These are phyloP conservation scores for Monsonia emarginata DNA, from an alignment of 441 rosid genomes.

Conservation along the genomic window DNA sequence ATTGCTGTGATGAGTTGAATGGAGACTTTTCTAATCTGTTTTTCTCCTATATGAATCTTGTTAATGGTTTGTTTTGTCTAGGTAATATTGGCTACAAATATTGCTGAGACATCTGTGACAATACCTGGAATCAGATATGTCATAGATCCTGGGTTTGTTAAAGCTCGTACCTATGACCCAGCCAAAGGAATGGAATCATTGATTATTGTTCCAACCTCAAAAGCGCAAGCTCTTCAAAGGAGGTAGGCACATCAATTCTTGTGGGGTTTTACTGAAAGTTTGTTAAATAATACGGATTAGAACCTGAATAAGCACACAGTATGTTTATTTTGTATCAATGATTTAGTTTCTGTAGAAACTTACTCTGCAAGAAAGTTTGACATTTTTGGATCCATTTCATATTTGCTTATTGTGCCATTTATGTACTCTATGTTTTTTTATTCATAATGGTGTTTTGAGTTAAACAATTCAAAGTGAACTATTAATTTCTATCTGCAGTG, in stretches of 20 bases:
- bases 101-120: slow-evolving; percentile 94
- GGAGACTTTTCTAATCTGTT: not conserved
- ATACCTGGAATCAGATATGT: slow-evolving; percentile 91
- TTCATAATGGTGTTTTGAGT: not conserved
- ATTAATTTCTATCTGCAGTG: slow-evolving; percentile 40
- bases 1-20: not conserved
- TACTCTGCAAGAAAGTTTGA: not conserved
- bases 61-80: slow-evolving; percentile 20
- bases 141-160: slow-evolving; percentile 84
- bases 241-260: slow-evolving; percentile 42
- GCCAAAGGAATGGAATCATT: slow-evolving; percentile 81
- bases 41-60: too few relatives aligned
- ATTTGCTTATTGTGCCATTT: not conserved
- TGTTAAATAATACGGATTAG: not conserved
- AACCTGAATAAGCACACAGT: not conserved
- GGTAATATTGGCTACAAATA: slow-evolving; percentile 90
- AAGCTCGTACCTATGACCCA: slow-evolving; percentile 80
- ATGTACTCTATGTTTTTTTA: not conserved
- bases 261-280: not conserved
- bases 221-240: slow-evolving; percentile 89
- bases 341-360: not conserved
- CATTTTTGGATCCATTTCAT: not conserved
- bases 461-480: slow-evolving; percentile 10
- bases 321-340: not conserved
- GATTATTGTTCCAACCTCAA: slow-evolving; percentile 68